A percentile compares a stretch with the other conserved stretches of the same genome.
phyloP scores from a whole-genome alignment of 2,329 filamentous ascomycete genomes.

The Domatiomyces globalis region DNA sequence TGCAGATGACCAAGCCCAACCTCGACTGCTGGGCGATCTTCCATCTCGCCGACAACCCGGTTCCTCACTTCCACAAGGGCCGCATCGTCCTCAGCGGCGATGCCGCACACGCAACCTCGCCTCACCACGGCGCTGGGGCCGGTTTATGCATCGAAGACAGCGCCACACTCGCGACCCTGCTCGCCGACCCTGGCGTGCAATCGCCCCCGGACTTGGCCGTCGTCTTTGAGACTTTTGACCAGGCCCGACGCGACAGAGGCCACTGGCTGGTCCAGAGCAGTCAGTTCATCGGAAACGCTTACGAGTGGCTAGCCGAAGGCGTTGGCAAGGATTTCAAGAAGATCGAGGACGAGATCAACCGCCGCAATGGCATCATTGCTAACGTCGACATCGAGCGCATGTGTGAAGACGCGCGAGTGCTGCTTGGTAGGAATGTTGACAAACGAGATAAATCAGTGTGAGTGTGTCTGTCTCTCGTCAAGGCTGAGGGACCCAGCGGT shows the following conservation, averaged over 20 bases:
- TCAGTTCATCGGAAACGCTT: slow-evolving; percentile 22
- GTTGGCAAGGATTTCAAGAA: slow-evolving; percentile 24
- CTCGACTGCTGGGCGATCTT: slow-evolving; percentile 29
- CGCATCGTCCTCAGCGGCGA: slow-evolving; percentile 26
- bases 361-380: slow-evolving; percentile 14
- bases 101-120: slow-evolving; percentile 29
- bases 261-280: slow-evolving; percentile 26
- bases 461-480: background rate
- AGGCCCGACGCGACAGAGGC: slow-evolving; percentile 18
- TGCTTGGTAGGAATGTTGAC: slow-evolving; percentile 12
- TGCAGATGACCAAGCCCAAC: slow-evolving; percentile 20
- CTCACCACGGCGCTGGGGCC: slow-evolving; percentile 29
- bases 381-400: slow-evolving; percentile 19
- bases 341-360: slow-evolving; percentile 27
- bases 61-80: slow-evolving; percentile 25
- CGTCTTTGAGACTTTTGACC: slow-evolving; percentile 21
- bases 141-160: slow-evolving; percentile 24
- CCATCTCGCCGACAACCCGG: slow-evolving; percentile 26
- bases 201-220: slow-evolving; percentile 17
- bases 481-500: no score
- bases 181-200: slow-evolving; percentile 18
- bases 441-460: background rate
- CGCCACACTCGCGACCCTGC: slow-evolving; percentile 19
- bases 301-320: slow-evolving; percentile 23
- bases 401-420: slow-evolving; percentile 18